Conservation (phyloP, 192 early-diverging fungal genomes). For the Linnemannia hyalina region DNA sequence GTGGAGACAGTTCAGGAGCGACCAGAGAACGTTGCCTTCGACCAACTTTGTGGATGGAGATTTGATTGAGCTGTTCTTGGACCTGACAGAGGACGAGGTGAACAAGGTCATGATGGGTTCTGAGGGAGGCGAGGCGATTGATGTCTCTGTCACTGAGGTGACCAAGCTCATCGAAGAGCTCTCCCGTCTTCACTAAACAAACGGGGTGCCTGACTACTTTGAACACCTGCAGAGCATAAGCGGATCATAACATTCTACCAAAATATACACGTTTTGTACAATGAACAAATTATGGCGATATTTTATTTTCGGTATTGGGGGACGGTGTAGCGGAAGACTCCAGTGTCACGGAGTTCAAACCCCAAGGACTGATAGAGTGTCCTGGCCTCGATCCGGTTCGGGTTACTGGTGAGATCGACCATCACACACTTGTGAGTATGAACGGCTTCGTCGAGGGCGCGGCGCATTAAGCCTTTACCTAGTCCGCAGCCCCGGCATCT, state of each 20-base stretch:
- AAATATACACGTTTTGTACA: neutral
- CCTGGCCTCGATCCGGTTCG: constrained; percentile 61
- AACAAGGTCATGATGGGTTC: constrained; percentile 43
- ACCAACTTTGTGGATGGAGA: constrained; percentile 91
- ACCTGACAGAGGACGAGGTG: constrained; percentile 68
- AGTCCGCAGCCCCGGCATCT: constrained; percentile 54
- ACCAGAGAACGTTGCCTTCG: constrained; percentile 57
- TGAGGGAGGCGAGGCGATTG: constrained; percentile 45
- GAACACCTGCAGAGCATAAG: neutral
- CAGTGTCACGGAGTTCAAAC: constrained; percentile 59
- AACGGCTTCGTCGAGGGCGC: constrained; percentile 45
- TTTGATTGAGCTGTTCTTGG: constrained; percentile 88
- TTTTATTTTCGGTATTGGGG: constrained; percentile 9
- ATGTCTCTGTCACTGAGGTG: constrained; percentile 61
- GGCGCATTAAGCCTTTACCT: constrained; percentile 45
- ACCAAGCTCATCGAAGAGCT: constrained; percentile 72
- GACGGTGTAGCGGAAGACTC: constrained; percentile 55
- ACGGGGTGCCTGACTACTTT: neutral
- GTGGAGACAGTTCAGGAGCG: constrained; percentile 77
- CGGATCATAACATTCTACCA: neutral
- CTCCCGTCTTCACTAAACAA: constrained; percentile 64
- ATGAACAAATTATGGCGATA: neutral
- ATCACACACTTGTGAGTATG: constrained; percentile 20
- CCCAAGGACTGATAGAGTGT: constrained; percentile 61
- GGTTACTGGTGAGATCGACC: constrained; percentile 64